A percentile compares a stretch with the other conserved stretches of the same genome.
Conservation (phyloP, 345 rosid genomes). For the Salix purpurea region DNA sequence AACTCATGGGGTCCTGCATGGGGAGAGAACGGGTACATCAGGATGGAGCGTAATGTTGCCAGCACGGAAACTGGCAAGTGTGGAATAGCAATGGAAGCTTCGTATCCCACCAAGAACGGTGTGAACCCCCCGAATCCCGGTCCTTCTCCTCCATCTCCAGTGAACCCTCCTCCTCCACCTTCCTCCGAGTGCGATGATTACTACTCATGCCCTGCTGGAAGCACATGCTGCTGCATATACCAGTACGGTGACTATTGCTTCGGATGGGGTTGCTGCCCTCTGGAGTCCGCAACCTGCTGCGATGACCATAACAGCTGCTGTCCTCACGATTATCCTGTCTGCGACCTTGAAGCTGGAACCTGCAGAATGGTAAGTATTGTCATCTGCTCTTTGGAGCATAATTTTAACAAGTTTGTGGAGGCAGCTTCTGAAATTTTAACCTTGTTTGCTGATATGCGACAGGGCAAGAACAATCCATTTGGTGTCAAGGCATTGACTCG, state of each 20-base stretch:
- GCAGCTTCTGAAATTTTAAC: not conserved
- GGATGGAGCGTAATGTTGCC: slow-evolving; percentile 27
- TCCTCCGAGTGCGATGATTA: slow-evolving; percentile 18
- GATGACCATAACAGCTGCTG: slow-evolving; percentile 30
- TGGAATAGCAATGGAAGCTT: slow-evolving; percentile 23
- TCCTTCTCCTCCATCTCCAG: slow-evolving; percentile 30
- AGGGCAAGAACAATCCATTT: slow-evolving; percentile 30
- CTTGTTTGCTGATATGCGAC: not conserved
- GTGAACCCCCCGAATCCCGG: slow-evolving; percentile 27
- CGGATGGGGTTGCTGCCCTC: slow-evolving; percentile 35
- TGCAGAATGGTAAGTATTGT: slow-evolving; percentile 17
- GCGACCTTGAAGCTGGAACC: slow-evolving; percentile 22
- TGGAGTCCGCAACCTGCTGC: slow-evolving; percentile 33
- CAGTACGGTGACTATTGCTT: slow-evolving; percentile 13
- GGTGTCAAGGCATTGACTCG: slow-evolving; percentile 18
- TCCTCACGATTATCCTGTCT: slow-evolving; percentile 28
- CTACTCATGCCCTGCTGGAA: slow-evolving; percentile 23
- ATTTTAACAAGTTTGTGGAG: not conserved
- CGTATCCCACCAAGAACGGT: slow-evolving; percentile 25
- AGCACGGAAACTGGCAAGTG: slow-evolving; percentile 18
- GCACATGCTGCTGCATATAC: slow-evolving; percentile 31
- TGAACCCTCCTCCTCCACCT: slow-evolving; percentile 26
- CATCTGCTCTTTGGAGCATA: too few species aligned
- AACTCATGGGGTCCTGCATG: slow-evolving; percentile 28
- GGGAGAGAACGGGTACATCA: slow-evolving; percentile 26